Evolutionary conservation across 176 grass and related monocot species (phyloP), one percentile per base, ranked within the genome.

Genomic region (Saccharum spontaneum): DNA sequence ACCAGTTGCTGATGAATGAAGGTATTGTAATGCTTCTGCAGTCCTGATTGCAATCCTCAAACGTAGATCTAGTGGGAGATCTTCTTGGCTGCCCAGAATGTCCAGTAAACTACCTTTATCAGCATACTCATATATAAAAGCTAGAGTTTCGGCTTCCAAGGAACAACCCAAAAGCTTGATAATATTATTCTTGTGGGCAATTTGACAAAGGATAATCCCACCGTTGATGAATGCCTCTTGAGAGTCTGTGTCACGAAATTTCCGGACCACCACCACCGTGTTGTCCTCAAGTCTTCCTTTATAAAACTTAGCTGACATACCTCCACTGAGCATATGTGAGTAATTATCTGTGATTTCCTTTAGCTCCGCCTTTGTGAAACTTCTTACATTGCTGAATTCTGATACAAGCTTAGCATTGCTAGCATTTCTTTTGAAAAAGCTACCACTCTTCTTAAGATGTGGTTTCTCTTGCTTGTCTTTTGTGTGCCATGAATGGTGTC

Each of bases 271-370:
- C 6, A 73, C 69, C 38, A 44, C 16, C 2, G 69, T 73, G 7
- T 69, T 81, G 11, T 81, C 78, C 44, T 68, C 78, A 23, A 81
- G 78, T 24, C 3, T 37, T 15, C 69, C 81, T 83, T 63, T 62
- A 30, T 73, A 83, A n/a, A 46, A 23, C 24, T 62, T 4, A 33
- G 3, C 14, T 43, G n/a, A 30, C 12, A 5, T 20, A 26, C 49
- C 8, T 28, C 28, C 11, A 71, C 46, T 1, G 0, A 43, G n/a
- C 18, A 41, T 13, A 60, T 7, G 0, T 8, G 68, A 72, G n/a
- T 31, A 82, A 17, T 82, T 72, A 1, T 14, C 3, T 30, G 80
- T 82, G n/a, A 72, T 1, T 20, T 61, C 15, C 0, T 41, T 72
- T 30, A 82, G 2, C 15, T 72, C 50, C 2, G 0, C 52, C 23